phyloP scores from a whole-genome alignment of 768 basidiomycete genomes.

The Mycena galopus region DNA sequence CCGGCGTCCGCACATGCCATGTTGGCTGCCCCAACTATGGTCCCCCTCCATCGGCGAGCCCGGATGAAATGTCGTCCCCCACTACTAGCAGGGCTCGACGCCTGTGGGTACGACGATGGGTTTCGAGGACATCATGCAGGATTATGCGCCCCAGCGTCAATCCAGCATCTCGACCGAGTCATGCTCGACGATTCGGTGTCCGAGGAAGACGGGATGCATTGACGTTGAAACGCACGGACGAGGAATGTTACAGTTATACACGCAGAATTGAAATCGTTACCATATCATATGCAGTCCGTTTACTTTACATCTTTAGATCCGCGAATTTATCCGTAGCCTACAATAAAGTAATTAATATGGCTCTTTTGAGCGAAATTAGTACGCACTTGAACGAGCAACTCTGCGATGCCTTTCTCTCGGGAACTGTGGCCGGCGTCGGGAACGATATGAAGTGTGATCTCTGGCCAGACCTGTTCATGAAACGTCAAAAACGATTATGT shows the following conservation, averaged over 20 bases:
- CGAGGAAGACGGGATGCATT: background rate
- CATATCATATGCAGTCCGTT: background rate
- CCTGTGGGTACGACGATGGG: background rate
- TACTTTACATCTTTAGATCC: constrained; percentile 41
- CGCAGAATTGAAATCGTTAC: background rate
- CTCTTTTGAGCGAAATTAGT: background rate
- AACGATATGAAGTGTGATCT: constrained; percentile 80
- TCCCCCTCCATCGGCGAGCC: background rate
- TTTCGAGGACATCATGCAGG: background rate
- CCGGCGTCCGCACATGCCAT: background rate
- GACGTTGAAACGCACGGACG: background rate
- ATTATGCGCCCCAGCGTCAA: background rate
- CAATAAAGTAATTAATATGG: background rate
- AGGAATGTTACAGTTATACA: background rate
- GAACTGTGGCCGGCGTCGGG: constrained; percentile 92
- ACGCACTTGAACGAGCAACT: constrained; percentile 77
- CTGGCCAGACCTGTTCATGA: constrained; percentile 73
- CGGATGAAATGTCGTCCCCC: background rate
- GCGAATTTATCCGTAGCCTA: constrained; percentile 62
- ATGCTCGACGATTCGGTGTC: background rate
- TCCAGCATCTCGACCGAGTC: background rate
- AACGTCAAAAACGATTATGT: background rate
- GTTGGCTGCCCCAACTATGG: background rate
- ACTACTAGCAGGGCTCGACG: constrained; percentile 1
- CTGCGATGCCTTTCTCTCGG: constrained; percentile 77